phyloP scores from a whole-genome alignment of 441 rosid genomes.

The Croton laevigatus region DNA sequence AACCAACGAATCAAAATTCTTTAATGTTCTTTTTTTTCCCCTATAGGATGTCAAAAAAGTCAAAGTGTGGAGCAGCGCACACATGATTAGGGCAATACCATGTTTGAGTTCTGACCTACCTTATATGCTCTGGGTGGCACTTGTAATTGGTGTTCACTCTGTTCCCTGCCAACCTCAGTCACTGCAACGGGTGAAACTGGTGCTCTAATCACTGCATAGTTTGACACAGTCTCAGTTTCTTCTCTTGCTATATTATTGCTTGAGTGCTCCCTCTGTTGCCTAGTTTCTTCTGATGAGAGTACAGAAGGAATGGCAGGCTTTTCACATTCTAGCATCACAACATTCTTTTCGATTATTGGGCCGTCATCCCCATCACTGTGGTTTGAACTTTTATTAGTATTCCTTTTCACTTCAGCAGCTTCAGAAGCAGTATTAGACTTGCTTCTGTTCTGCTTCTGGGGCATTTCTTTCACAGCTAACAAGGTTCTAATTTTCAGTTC shows the following conservation, averaged over 20 bases:
- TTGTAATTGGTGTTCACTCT: slow-evolving; percentile 23
- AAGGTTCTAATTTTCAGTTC: slow-evolving; percentile 67
- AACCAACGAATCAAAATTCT: background rate
- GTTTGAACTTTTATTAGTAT: slow-evolving; percentile 33
- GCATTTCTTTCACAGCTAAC: slow-evolving; percentile 34
- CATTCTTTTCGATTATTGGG: slow-evolving; percentile 70
- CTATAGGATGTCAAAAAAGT: background rate
- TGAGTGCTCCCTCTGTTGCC: slow-evolving; percentile 30
- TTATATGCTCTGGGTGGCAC: slow-evolving; percentile 34
- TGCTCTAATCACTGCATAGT: slow-evolving; percentile 38
- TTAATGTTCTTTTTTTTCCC: background rate
- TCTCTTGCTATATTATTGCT: slow-evolving; percentile 23
- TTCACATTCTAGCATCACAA: slow-evolving; percentile 69
- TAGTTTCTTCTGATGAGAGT: slow-evolving; percentile 37
- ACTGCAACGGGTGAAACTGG: slow-evolving; percentile 30
- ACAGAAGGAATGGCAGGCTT: slow-evolving; percentile 39
- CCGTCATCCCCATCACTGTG: slow-evolving; percentile 56
- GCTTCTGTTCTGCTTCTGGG: slow-evolving; percentile 32
- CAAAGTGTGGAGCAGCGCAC: background rate
- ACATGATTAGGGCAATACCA: background rate
- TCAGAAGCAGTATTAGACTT: slow-evolving; percentile 37
- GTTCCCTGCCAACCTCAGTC: slow-evolving; percentile 39
- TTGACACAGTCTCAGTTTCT: slow-evolving; percentile 33
- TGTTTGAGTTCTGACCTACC: slow-evolving; percentile 36
- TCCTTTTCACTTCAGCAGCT: slow-evolving; percentile 34